Base-by-base conservation (phyloP, 352 stramenopile species). In the Globisporangium middletonii region DNA sequence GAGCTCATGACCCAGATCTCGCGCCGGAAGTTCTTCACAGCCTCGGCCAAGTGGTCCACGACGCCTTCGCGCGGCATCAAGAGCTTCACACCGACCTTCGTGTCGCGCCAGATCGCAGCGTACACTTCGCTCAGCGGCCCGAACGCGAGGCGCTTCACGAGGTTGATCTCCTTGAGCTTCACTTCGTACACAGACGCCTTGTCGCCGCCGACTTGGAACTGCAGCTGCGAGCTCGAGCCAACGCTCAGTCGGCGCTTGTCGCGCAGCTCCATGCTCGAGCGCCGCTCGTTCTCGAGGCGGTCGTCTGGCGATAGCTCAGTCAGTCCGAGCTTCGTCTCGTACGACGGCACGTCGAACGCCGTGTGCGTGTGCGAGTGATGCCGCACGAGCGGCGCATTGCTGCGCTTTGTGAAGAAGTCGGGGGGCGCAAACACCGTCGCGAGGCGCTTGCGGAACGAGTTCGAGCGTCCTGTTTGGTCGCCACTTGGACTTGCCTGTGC, bases 1-100 rank as follows among this genome's bases (percentile, higher is more conserved):
- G 72, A 62, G 43, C 71, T 75, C 77, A 89, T 92, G 62, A 92
- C 76, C 82, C 82, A 92, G 48, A 92, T 92, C 60, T 92, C 82
- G 18, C 82, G 77, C 7, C 79, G 67, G 42, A 92, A 92, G 53
- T 92, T 89, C 61, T 83, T 84, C 52, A 92, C 79, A 0, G 82
- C 79, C 26, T 92, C 77, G 11, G 86, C 77, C 16, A 92, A 59
- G 28, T 77, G 70, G 49, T 92, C 79, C 12, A 86, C 78, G 27
- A 86, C 72, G 16, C 79, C 79, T 49, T 89, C 79, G 37, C 72
- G 66, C 0, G 82, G 82, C 76, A 92, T 86, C 30, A 92, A 56
- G 55, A 92, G 64, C 67, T 92, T 92, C 23, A 92, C 79, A 18
- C 73, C 79, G 15, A 92, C 82, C 44, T 83, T 80, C 2, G 82